phyloP scores from a whole-genome alignment of 805 yeast species.

The Cyberlindnera misumaiensis region DNA sequence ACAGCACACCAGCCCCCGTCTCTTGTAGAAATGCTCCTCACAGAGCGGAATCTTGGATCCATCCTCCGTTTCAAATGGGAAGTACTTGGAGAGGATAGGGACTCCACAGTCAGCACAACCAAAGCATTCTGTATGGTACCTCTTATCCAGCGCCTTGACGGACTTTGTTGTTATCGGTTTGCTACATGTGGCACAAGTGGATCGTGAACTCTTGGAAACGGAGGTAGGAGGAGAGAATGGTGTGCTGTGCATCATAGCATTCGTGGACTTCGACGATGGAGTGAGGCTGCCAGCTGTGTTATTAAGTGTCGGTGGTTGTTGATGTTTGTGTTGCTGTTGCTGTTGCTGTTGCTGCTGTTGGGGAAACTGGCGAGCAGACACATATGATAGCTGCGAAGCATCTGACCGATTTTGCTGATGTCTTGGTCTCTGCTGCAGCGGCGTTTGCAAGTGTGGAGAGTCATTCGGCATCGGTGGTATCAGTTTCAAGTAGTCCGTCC shows the following conservation, averaged over 20 bases:
- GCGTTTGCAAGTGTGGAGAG: constrained; percentile 1
- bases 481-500: constrained; percentile 18
- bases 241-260: background rate
- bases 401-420: constrained; percentile 9
- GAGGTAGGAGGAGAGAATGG: constrained; percentile 9
- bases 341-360: background rate
- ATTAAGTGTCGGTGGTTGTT: background rate
- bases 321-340: background rate
- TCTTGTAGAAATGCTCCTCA: constrained; percentile 85
- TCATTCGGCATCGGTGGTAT: constrained; percentile 24
- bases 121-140: constrained; percentile 85
- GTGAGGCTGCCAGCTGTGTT: background rate
- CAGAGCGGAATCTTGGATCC: constrained; percentile 60
- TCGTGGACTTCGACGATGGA: background rate
- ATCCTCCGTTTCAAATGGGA: constrained; percentile 58
- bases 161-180: constrained; percentile 61
- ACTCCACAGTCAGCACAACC: constrained; percentile 78
- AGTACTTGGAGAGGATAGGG: constrained; percentile 80
- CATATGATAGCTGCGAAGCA: constrained; percentile 6
- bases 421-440: constrained; percentile 2
- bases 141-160: constrained; percentile 74
- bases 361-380: constrained; percentile 5
- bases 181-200: constrained; percentile 40
- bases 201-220: constrained; percentile 2
- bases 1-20: constrained; percentile 78